Percentiles rank a stretch among this genome's conserved stretches.
Evolutionary conservation across 2,329 filamentous ascomycete species (phyloP).

Genomic region (Sclerotinia glacialis): DNA sequence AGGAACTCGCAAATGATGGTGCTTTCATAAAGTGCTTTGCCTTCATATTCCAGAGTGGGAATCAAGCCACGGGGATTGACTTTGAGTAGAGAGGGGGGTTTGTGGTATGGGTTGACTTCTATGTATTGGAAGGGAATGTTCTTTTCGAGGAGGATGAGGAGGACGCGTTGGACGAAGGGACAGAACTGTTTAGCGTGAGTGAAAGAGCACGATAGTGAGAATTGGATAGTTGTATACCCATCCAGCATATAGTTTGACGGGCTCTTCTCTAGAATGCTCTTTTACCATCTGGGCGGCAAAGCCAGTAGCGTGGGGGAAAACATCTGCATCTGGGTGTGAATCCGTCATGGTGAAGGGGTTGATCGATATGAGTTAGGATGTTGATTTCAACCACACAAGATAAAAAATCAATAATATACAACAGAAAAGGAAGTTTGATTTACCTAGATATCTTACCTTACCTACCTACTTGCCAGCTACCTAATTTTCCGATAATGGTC

Average conservation of each 20-base stretch:
- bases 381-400: neutral
- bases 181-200: slow-evolving; percentile 42
- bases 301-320: slow-evolving; percentile 49
- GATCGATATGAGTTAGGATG: neutral
- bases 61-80: slow-evolving; percentile 75
- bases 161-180: slow-evolving; percentile 66
- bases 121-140: slow-evolving; percentile 70
- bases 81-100: slow-evolving; percentile 62
- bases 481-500: neutral
- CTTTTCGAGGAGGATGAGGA: slow-evolving; percentile 73
- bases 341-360: neutral
- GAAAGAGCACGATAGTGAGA: too few relatives aligned
- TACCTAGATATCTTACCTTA: too few relatives aligned
- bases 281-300: slow-evolving; percentile 49
- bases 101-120: slow-evolving; percentile 76
- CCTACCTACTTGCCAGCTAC: neutral
- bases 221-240: slow-evolving; percentile 54
- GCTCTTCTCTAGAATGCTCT: slow-evolving; percentile 47
- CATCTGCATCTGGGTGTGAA: slow-evolving; percentile 29
- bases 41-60: slow-evolving; percentile 59
- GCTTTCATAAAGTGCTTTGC: slow-evolving; percentile 68
- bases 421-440: neutral
- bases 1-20: slow-evolving; percentile 72
- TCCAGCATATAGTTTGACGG: slow-evolving; percentile 65
- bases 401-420: neutral